These are phyloP conservation scores for Entamoeba histolytica DNA, from an alignment of 208 protist genomes.

Conservation along the genomic window DNA sequence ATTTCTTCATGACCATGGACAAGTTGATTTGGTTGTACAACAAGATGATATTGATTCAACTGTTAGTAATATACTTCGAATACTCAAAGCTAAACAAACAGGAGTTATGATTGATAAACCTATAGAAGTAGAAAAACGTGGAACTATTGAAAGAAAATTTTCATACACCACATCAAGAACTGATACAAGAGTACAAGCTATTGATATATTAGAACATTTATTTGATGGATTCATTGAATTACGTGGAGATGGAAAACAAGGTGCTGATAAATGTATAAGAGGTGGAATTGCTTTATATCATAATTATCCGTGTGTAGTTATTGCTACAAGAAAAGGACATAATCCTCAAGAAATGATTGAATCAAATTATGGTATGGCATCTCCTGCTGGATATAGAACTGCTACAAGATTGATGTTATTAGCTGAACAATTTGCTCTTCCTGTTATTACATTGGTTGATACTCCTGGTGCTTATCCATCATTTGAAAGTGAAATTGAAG, in stretches of 20 bases:
- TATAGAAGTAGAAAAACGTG: not conserved
- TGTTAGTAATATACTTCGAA: not conserved
- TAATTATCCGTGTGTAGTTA: not conserved
- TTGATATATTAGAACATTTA: not conserved
- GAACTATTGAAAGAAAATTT: not conserved
- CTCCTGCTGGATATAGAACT: not conserved
- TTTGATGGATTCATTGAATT: not conserved
- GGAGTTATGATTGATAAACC: not conserved
- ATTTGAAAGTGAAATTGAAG: slow-evolving; percentile 30
- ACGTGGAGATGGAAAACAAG: not conserved
- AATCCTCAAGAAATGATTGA: not conserved
- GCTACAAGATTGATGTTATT: not conserved
- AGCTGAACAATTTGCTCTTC: slow-evolving; percentile 27
- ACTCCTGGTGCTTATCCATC: slow-evolving; percentile 30
- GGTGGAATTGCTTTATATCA: not conserved
- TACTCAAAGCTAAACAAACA: not conserved
- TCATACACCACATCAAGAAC: not conserved
- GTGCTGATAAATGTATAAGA: not conserved
- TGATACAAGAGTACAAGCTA: not conserved
- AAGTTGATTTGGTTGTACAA: slow-evolving; percentile 27
- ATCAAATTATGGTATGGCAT: not conserved
- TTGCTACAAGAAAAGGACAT: not conserved
- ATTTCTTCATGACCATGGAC: slow-evolving; percentile 31
- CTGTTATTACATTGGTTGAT: slow-evolving; percentile 27
- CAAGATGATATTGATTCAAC: not conserved